Conservation (phyloP, 2,329 filamentous ascomycete genomes). For the Clarireedia monteithiana region DNA sequence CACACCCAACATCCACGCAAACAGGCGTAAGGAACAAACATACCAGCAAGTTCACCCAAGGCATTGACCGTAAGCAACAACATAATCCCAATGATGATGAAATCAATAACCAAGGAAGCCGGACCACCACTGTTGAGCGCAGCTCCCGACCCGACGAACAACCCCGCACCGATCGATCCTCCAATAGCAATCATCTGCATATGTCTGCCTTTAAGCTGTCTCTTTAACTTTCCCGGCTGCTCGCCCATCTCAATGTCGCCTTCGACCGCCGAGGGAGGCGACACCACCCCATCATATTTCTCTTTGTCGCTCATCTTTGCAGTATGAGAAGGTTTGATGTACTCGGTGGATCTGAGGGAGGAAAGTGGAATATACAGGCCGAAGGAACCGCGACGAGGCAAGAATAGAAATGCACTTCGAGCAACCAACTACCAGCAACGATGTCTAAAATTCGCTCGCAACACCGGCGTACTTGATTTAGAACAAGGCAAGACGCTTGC, state of each 20-base stretch:
- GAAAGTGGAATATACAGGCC: too few relatives aligned
- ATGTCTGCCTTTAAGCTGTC: slow-evolving; percentile 38
- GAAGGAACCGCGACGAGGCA: too few relatives aligned
- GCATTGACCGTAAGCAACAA: slow-evolving; percentile 54
- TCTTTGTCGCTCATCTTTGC: slow-evolving; percentile 8
- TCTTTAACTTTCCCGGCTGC: slow-evolving; percentile 29
- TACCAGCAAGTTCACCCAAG: slow-evolving; percentile 81
- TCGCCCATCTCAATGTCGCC: slow-evolving; percentile 18
- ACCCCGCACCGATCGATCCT: slow-evolving; percentile 42
- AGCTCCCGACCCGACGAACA: slow-evolving; percentile 40
- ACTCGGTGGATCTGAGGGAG: too few relatives aligned
- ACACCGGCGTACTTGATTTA: too few relatives aligned
- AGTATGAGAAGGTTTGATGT: too few relatives aligned
- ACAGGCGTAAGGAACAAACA: slow-evolving; percentile 29
- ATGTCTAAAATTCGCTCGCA: too few relatives aligned
- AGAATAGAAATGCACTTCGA: too few relatives aligned
- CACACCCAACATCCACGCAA: not conserved
- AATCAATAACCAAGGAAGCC: slow-evolving; percentile 69
- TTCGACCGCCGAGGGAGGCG: not conserved
- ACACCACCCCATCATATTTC: slow-evolving; percentile 12
- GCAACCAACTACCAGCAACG: too few relatives aligned
- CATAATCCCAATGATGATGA: slow-evolving; percentile 75
- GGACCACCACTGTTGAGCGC: slow-evolving; percentile 47
- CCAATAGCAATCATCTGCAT: slow-evolving; percentile 46
- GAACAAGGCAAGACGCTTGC: too few relatives aligned